Conservation (phyloP, 2,329 filamentous ascomycete genomes). For the Aspergillus nomiae region DNA sequence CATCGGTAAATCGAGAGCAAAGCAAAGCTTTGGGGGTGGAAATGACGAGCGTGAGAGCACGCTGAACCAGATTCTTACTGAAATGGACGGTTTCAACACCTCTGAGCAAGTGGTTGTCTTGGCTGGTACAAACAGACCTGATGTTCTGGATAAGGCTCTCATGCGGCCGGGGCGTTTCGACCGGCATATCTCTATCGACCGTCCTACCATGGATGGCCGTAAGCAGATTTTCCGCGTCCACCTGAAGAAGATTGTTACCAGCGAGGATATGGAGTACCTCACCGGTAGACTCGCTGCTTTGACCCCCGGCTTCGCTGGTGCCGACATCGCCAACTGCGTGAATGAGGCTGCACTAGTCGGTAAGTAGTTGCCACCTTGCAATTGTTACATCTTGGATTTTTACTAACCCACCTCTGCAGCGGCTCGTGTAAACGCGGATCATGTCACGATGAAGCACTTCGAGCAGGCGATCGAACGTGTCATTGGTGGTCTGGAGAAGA, state of each 20-base stretch:
- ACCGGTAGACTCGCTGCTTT: constrained; percentile 86
- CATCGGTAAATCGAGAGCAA: constrained; percentile 86
- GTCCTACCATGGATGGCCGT: constrained; percentile 93
- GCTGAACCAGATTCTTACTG: constrained; percentile 95
- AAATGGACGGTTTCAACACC: constrained; percentile 99
- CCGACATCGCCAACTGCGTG: constrained; percentile 97
- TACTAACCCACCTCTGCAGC: constrained; percentile 54
- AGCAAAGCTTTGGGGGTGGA: constrained; percentile 81
- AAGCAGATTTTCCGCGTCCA: constrained; percentile 97
- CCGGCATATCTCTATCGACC: constrained; percentile 91
- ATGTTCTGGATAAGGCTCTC: constrained; percentile 90
- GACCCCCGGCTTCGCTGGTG: constrained; percentile 94
- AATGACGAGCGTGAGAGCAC: constrained; percentile 98
- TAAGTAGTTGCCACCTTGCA: constrained; percentile 50
- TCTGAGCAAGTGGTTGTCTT: constrained; percentile 94
- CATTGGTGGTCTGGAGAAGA: constrained; percentile 94
- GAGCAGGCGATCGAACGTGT: constrained; percentile 98
- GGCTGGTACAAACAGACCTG: constrained; percentile 92
- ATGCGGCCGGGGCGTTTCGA: constrained; percentile 98
- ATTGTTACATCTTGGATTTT: not conserved
- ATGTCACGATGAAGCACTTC: constrained; percentile 86
- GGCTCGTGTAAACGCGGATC: constrained; percentile 77
- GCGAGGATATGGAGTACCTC: constrained; percentile 84
- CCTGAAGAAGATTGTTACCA: constrained; percentile 89
- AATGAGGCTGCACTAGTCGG: constrained; percentile 97